Conservation (phyloP, 2,329 filamentous ascomycete genomes). For the Trichoderma harzianum region DNA sequence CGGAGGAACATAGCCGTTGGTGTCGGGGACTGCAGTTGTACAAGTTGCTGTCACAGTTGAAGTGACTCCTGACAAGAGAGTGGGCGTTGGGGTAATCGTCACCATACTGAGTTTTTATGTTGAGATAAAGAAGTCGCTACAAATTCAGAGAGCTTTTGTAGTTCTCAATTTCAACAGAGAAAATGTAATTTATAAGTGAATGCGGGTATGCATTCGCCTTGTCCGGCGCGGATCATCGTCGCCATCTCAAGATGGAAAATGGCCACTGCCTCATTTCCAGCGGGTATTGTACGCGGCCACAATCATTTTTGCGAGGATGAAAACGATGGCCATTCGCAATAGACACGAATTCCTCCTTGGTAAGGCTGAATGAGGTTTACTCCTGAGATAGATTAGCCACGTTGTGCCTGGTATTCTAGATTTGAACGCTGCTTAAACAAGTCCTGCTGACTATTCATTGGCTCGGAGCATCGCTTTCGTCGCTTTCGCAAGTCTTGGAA, state of each 20-base stretch:
- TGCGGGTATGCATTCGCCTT: too few relatives aligned
- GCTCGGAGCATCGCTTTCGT: not conserved
- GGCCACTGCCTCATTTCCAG: not conserved
- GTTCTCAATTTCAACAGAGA: not conserved
- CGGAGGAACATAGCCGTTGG: slow-evolving; percentile 32
- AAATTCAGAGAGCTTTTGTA: not conserved
- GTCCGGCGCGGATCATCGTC: not conserved
- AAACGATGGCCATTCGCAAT: not conserved
- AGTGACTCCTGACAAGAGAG: not conserved
- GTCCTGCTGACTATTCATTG: not conserved
- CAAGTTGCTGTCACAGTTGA: slow-evolving; percentile 20
- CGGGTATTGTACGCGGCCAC: not conserved
- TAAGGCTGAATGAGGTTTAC: not conserved
- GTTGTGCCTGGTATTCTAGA: not conserved
- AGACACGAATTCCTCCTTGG: not conserved
- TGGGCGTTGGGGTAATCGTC: not conserved
- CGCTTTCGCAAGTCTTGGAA: not conserved
- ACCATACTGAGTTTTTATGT: not conserved
- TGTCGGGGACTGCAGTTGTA: slow-evolving; percentile 32
- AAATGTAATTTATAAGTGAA: not conserved
- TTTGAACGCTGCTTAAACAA: not conserved
- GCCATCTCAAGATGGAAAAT: not conserved
- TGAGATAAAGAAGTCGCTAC: not conserved
- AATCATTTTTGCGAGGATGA: not conserved
- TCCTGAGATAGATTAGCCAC: not conserved